These are phyloP conservation scores for Hypocrella siamensis DNA, from an alignment of 2,329 filamentous ascomycete genomes.

Conservation along the genomic window DNA sequence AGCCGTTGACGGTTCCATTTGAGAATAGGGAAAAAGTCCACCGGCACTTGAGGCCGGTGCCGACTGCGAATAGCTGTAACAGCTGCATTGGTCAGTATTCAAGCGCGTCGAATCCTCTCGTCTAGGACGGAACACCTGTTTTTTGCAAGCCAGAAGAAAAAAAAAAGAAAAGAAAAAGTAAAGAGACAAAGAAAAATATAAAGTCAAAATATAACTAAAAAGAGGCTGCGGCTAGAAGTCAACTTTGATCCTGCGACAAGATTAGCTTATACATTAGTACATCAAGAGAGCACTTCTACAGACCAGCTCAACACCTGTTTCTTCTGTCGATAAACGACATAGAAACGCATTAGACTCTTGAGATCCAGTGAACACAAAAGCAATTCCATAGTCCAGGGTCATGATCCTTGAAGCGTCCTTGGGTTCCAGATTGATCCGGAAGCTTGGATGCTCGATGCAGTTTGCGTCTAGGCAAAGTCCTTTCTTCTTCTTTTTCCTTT, in stretches of 20 bases:
- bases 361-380: no score
- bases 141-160: conserved; percentile 2
- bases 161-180: conserved; percentile 10
- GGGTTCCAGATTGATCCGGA: no score
- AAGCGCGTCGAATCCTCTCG: conserved; percentile 20
- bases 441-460: no score
- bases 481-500: no score
- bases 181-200: conserved; percentile 15
- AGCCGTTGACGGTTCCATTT: conserved; percentile 43
- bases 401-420: no score
- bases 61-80: conserved; percentile 39
- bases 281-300: conserved; percentile 9
- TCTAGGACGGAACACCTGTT: not conserved
- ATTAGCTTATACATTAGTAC: no score
- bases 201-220: conserved; percentile 14
- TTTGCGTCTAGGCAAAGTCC: no score
- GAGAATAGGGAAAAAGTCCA: conserved; percentile 42
- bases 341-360: no score
- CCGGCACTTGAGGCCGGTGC: conserved; percentile 31
- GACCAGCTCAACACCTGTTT: conserved; percentile 5
- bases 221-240: conserved; percentile 8
- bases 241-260: conserved; percentile 44
- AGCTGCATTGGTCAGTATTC: conserved; percentile 42
- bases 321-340: no score
- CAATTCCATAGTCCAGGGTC: no score